Percentiles rank a stretch among this genome's conserved stretches.
Evolutionary conservation across 495 filamentous ascomycete species (phyloP).

Genomic region (Penicillium longicatenatum): DNA sequence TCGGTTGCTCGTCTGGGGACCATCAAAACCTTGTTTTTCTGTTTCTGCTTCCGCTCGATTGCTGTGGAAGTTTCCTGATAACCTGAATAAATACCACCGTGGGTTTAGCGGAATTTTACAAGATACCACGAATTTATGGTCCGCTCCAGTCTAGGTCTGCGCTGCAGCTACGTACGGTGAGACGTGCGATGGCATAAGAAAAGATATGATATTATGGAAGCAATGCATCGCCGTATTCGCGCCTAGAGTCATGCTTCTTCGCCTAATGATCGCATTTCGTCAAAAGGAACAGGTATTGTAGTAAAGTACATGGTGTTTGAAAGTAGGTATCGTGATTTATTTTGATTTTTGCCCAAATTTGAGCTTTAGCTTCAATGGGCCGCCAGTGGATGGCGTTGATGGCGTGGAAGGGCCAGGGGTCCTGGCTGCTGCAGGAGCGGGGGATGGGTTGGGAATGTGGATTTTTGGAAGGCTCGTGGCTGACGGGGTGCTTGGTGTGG

Average conservation of each 20-base stretch:
- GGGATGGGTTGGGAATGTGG: constrained; percentile 38
- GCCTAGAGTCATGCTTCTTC: constrained; percentile 22
- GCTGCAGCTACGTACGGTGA: neutral
- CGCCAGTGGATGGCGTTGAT: constrained; percentile 38
- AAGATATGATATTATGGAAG: constrained; percentile 18
- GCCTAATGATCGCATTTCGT: neutral
- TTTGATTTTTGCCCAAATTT: constrained; percentile 44
- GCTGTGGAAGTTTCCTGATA: neutral
- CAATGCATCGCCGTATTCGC: constrained; percentile 8
- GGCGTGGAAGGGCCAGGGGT: constrained; percentile 30
- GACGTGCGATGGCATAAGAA: neutral
- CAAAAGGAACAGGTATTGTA: constrained; percentile 11
- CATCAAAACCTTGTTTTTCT: constrained; percentile 38
- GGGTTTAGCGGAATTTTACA: neutral
- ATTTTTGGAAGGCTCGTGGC: constrained; percentile 35
- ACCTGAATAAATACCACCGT: neutral
- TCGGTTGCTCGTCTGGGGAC: constrained; percentile 43
- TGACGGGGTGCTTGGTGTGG: constrained; percentile 26
- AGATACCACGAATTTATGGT: neutral
- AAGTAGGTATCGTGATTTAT: constrained; percentile 21
- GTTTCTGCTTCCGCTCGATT: constrained; percentile 17
- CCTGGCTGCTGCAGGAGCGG: constrained; percentile 20
- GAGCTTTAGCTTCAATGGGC: constrained; percentile 46
- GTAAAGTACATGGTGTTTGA: constrained; percentile 25
- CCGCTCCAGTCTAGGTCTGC: neutral